These are phyloP conservation scores for Torulaspora delbrueckii DNA, from an alignment of 805 yeast genomes.

Conservation along the genomic window DNA sequence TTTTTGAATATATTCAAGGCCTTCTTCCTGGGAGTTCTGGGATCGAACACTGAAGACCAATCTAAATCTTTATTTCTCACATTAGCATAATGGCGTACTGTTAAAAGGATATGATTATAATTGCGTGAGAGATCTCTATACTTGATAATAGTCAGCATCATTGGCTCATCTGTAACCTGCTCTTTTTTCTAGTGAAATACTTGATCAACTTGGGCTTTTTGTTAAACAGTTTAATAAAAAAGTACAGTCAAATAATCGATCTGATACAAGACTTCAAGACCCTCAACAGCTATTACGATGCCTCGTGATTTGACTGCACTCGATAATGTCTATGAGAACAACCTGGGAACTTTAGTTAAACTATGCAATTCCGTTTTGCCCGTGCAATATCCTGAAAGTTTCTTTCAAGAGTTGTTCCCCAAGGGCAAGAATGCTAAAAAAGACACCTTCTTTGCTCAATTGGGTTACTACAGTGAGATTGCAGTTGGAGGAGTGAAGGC, in stretches of 20 bases:
- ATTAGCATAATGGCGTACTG: slow-evolving; percentile 2
- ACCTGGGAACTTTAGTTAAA: slow-evolving; percentile 25
- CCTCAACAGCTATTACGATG: slow-evolving; percentile 10
- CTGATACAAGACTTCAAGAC: background rate
- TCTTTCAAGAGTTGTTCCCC: slow-evolving; percentile 24
- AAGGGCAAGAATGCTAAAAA: slow-evolving; percentile 12
- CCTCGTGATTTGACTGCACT: slow-evolving; percentile 21
- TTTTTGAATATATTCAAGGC: slow-evolving; percentile 14
- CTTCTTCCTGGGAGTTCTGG: slow-evolving; percentile 5
- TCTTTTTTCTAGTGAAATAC: background rate
- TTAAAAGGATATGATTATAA: background rate
- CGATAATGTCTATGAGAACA: slow-evolving; percentile 27
- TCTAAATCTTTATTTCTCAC: slow-evolving; percentile 1
- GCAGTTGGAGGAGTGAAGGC: slow-evolving; percentile 78
- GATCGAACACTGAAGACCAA: slow-evolving; percentile 13
- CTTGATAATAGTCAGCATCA: background rate
- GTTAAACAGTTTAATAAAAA: background rate
- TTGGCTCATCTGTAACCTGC: background rate
- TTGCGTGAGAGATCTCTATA: background rate
- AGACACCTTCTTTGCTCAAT: slow-evolving; percentile 22
- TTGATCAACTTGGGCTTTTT: background rate
- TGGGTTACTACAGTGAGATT: slow-evolving; percentile 63
- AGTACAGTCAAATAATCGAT: background rate
- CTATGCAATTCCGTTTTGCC: slow-evolving; percentile 20
- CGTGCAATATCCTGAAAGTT: slow-evolving; percentile 20